Base-by-base conservation (phyloP, 345 rosid genomes). In the Citrus trifoliata region DNA sequence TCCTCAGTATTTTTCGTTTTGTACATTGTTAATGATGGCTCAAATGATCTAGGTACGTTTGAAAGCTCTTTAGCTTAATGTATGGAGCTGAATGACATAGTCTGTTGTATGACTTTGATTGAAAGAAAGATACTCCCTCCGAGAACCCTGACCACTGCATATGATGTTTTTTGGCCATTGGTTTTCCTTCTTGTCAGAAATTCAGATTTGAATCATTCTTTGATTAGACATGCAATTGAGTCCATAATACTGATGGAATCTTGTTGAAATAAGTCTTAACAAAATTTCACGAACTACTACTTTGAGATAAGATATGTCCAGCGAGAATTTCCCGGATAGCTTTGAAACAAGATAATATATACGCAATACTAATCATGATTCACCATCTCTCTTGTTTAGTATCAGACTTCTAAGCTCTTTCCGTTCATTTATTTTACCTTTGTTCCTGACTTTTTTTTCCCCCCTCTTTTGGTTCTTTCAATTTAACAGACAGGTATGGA, bases 401-500 rank as follows among this genome's bases (percentile, higher is more conserved):
- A 25, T 19, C 21, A 74, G 9, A 33, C 5, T 46, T 28, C 6
- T 40, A 37, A 59, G 35, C 68, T 18, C 27, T 46, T 53, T 71
- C 21, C 5, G 30, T 40, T 5, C 28, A 16, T 37, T 16, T 61
- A 13, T 55, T 51, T 79, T 58, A 71, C 28, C 33, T 64, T 7
- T 38, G 61, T 65, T 18, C 10, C 66, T 65, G 8, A 42, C 56
- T 2, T 37, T 40, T 40, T 40, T 40, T 10, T 0, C 13, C 1
- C 3, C 4, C 0, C 13, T 40, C 46, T 13, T 12, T 12, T 13
- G 51, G 51, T 46, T 46, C 51, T 46, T 46, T 46, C 5, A 46
- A 12, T 53, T 81, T n/a, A 22, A 76, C 87, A 85, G 90, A 85
- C 88, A 18, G 87, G 82, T 27, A 88, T 88, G 90, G 88, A 88